These are phyloP conservation scores for Posidonia oceanica DNA, from an alignment of 116 monocot genomes.

Conservation along the genomic window DNA sequence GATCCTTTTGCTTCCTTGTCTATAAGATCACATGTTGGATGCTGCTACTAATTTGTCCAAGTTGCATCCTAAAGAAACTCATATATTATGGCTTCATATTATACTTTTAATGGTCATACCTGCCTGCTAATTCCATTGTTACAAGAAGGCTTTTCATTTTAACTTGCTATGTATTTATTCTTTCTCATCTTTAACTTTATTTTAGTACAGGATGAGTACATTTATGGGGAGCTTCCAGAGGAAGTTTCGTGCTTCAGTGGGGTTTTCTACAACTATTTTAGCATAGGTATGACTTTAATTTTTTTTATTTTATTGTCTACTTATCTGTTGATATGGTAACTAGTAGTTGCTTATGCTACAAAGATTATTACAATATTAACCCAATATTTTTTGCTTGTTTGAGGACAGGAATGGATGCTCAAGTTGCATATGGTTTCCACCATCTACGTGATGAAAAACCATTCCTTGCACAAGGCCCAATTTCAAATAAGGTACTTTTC, in stretches of 20 bases:
- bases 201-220: slow-evolving; percentile 34
- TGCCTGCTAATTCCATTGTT: too few species aligned
- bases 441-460: slow-evolving; percentile 85
- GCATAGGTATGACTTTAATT: slow-evolving; percentile 55
- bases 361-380: not conserved
- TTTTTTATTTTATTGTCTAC: not conserved
- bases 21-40: too few species aligned
- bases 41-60: too few species aligned
- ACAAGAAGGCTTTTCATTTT: too few species aligned
- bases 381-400: slow-evolving; percentile 1
- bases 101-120: too few species aligned
- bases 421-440: slow-evolving; percentile 92
- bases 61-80: too few species aligned
- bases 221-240: slow-evolving; percentile 34
- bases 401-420: slow-evolving; percentile 92
- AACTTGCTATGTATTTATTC: not conserved
- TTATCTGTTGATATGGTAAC: not conserved
- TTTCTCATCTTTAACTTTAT: slow-evolving; percentile 1
- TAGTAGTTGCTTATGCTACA: not conserved
- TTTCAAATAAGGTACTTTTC: slow-evolving; percentile 70
- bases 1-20: too few species aligned
- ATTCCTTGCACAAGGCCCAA: slow-evolving; percentile 68
- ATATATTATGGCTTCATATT: too few species aligned
- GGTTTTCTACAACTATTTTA: slow-evolving; percentile 93
- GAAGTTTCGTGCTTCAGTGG: slow-evolving; percentile 62